Percentiles rank a stretch among this genome's conserved stretches.
These are phyloP conservation scores for Picochlorum sp. DNA, from an alignment of 139 green algal genomes.

Conservation along the genomic window DNA sequence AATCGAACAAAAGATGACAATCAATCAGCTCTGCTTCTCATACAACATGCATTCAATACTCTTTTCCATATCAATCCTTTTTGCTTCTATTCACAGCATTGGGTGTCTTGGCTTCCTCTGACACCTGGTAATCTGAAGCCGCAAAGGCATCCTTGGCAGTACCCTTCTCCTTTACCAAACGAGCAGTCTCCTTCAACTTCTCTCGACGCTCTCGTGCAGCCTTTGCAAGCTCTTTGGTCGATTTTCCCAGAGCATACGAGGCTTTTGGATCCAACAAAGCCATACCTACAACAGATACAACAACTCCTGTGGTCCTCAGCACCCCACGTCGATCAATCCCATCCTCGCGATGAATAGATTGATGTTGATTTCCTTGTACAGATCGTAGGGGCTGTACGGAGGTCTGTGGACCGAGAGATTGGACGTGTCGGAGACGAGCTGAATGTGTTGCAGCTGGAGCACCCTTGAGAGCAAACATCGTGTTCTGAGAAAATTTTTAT, in stretches of 20 bases:
- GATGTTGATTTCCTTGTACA: too few relatives aligned
- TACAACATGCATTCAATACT: background rate
- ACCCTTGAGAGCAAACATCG: too few relatives aligned
- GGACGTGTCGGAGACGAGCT: too few relatives aligned
- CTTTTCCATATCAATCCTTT: background rate
- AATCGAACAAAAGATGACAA: too few relatives aligned
- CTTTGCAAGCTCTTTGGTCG: background rate
- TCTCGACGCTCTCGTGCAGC: background rate
- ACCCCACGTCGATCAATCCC: background rate
- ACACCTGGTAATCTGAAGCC: background rate
- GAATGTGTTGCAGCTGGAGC: too few relatives aligned
- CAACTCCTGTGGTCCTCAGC: background rate
- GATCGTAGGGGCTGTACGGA: too few relatives aligned
- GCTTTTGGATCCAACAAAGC: background rate
- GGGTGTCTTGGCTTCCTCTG: background rate
- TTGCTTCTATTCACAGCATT: slow-evolving; percentile 1
- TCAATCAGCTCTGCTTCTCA: background rate
- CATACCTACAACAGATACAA: background rate
- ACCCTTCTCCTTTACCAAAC: background rate
- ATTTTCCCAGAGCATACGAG: background rate
- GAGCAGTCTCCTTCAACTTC: background rate
- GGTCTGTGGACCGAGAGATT: too few relatives aligned
- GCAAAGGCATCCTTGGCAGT: background rate
- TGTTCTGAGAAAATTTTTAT: too few relatives aligned
- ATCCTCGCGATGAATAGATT: too few relatives aligned